Percentiles rank a stretch among this genome's conserved stretches.
phyloP scores from a whole-genome alignment of 495 filamentous ascomycete species.

The Xylaria telfairii region DNA sequence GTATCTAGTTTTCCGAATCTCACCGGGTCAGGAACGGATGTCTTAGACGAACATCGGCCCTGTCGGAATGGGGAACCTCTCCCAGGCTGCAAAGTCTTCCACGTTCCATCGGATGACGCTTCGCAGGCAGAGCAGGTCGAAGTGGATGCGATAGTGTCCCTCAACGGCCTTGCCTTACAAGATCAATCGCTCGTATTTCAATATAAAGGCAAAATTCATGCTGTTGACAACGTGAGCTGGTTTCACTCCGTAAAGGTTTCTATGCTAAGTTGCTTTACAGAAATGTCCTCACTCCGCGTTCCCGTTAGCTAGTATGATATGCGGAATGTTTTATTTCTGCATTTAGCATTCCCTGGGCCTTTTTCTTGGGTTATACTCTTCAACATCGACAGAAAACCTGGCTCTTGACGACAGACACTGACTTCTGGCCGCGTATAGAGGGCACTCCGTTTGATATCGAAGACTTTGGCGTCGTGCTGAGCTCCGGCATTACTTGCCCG shows the following conservation, averaged over 20 bases:
- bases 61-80: conserved; percentile 36
- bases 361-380: not conserved
- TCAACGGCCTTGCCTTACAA: conserved; percentile 48
- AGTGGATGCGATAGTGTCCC: conserved; percentile 34
- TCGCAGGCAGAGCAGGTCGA: conserved; percentile 50
- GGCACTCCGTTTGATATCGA: conserved; percentile 67
- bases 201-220: conserved; percentile 63
- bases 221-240: conserved; percentile 63
- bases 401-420: not conserved
- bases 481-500: conserved; percentile 62
- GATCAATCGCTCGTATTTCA: conserved; percentile 66
- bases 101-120: conserved; percentile 50
- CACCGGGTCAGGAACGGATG: conserved; percentile 43
- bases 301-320: conserved; percentile 45
- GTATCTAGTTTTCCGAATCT: conserved; percentile 59
- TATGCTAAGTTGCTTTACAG: conserved; percentile 42
- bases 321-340: not conserved
- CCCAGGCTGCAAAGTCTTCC: conserved; percentile 62
- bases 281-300: conserved; percentile 67
- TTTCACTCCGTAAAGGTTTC: not conserved
- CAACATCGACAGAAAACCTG: not conserved
- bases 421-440: conserved; percentile 40
- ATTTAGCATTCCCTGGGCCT: not conserved
- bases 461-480: conserved; percentile 61
- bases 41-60: conserved; percentile 35